phyloP scores from a whole-genome alignment of 75 land plant genomes.

The Cupressus sempervirens region DNA sequence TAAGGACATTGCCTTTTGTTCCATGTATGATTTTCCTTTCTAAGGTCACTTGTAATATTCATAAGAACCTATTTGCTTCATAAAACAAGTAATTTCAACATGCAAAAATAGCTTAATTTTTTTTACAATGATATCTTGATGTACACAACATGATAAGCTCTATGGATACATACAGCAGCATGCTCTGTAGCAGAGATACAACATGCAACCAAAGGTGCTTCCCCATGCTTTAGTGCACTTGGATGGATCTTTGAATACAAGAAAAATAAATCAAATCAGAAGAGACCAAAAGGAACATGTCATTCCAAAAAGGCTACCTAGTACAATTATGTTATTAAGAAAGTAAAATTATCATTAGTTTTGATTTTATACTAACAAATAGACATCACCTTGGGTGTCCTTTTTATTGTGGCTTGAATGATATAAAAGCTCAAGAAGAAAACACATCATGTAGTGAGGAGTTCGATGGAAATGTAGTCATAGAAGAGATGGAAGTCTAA shows the following conservation, averaged over 20 bases:
- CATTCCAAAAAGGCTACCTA: background rate
- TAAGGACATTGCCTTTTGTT: background rate
- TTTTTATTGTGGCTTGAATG: background rate
- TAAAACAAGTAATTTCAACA: background rate
- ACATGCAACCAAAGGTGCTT: slow-evolving; percentile 73
- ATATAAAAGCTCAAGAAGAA: too few relatives aligned
- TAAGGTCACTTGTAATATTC: background rate
- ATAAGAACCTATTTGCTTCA: background rate
- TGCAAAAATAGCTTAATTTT: background rate
- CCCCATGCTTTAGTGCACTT: slow-evolving; percentile 76
- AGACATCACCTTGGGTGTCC: background rate
- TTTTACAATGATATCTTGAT: background rate
- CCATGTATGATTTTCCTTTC: background rate
- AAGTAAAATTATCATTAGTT: background rate
- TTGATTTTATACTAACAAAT: background rate
- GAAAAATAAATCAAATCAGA: background rate
- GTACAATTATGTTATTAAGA: too few relatives aligned
- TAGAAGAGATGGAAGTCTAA: background rate
- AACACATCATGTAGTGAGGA: background rate
- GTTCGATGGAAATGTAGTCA: background rate
- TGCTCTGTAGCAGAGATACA: slow-evolving; percentile 85
- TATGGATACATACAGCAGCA: slow-evolving; percentile 58
- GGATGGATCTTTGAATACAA: slow-evolving; percentile 82
- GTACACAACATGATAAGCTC: background rate
- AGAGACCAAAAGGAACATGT: background rate